These are phyloP conservation scores for Ilyonectria destructans DNA, from an alignment of 2,329 filamentous ascomycete genomes.

Conservation along the genomic window DNA sequence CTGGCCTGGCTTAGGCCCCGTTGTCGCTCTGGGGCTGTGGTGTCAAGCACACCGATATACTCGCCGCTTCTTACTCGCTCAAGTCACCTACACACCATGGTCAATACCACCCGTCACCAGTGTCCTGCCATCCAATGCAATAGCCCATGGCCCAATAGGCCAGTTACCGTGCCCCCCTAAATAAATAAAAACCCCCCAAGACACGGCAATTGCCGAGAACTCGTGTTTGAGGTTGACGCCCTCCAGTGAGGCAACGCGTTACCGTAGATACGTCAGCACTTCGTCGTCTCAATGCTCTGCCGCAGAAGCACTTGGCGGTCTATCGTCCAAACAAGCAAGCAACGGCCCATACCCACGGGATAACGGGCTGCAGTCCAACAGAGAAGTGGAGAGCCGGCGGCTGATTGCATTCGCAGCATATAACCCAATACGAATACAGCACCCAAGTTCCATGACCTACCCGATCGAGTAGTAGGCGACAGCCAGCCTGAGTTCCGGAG, in stretches of 20 bases:
- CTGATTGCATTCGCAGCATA: constrained; percentile 1
- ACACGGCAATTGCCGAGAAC: not conserved
- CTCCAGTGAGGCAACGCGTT: not conserved
- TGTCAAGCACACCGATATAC: not conserved
- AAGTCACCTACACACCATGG: not conserved
- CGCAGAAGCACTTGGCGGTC: constrained; percentile 14
- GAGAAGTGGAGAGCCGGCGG: constrained; percentile 6
- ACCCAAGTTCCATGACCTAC: constrained; percentile 14
- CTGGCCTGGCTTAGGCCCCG: not conserved
- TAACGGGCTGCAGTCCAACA: not conserved
- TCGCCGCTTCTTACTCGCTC: not conserved
- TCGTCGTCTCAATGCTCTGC: not conserved
- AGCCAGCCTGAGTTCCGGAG: constrained; percentile 3
- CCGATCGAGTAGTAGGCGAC: constrained; percentile 5
- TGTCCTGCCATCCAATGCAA: not conserved
- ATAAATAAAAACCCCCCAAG: too few species aligned
- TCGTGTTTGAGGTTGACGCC: not conserved
- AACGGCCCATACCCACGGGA: constrained; percentile 19
- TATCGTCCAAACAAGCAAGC: constrained; percentile 20
- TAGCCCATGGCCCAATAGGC: not conserved
- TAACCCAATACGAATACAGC: constrained; percentile 33
- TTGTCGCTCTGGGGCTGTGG: not conserved
- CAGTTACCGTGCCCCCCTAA: not conserved
- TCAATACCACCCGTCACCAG: constrained; percentile 18
- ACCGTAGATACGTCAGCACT: constrained; percentile 11